Evolutionary conservation across 192 early-diverging fungal species (phyloP).

Genomic region (Backusella morwellensis): DNA sequence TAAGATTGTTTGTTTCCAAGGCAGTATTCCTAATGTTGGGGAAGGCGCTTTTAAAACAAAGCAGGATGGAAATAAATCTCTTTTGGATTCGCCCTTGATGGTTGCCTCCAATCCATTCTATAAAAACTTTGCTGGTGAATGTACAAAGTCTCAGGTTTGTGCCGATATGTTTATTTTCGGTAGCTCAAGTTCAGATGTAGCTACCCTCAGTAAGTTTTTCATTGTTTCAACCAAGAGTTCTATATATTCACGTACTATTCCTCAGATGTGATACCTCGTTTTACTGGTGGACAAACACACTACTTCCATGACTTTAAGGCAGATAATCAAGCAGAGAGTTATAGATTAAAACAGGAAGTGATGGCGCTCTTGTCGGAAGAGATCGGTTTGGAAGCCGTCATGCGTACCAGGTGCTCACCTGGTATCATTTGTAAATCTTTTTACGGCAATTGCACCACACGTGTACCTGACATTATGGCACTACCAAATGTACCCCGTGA

Average conservation of each 20-base stretch:
- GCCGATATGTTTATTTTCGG: conserved; percentile 93
- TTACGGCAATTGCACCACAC: conserved; percentile 71
- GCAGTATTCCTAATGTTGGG: conserved; percentile 79
- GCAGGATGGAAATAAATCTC: conserved; percentile 80
- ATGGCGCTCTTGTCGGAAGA: conserved; percentile 62
- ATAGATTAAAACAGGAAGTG: conserved; percentile 75
- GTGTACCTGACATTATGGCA: conserved; percentile 62
- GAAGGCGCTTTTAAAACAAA: conserved; percentile 86
- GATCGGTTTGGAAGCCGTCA: conserved; percentile 86
- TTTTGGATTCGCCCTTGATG: conserved; percentile 85
- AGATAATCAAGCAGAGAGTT: conserved; percentile 58
- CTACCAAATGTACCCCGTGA: conserved; percentile 70
- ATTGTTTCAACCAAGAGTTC: background rate
- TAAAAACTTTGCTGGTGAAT: conserved; percentile 81
- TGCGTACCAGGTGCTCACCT: conserved; percentile 87
- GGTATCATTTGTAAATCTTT: conserved; percentile 54
- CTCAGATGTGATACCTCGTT: conserved; percentile 65
- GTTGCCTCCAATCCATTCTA: conserved; percentile 87
- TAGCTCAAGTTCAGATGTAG: conserved; percentile 77
- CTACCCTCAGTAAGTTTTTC: conserved; percentile 64
- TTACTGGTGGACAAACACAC: conserved; percentile 87
- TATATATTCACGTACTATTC: background rate
- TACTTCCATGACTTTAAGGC: conserved; percentile 81
- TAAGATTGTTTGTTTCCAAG: conserved; percentile 86
- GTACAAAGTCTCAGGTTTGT: conserved; percentile 75